Conservation (phyloP, 176 grass and related monocot genomes). For the Oryza officinalis region DNA sequence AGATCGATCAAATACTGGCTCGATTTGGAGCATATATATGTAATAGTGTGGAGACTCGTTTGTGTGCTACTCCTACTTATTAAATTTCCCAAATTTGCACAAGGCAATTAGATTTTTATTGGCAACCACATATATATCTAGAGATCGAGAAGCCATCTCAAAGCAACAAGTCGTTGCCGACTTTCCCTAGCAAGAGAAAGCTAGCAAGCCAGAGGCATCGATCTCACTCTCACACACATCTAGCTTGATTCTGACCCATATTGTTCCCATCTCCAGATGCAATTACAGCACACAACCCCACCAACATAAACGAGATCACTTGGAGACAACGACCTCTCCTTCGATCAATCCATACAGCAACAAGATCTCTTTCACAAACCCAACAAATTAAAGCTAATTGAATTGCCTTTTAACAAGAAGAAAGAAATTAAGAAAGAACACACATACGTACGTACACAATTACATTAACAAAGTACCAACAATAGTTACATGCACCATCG, state of each 20-base stretch:
- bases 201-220: constrained; percentile 3
- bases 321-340: constrained; percentile 22
- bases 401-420: background rate
- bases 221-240: background rate
- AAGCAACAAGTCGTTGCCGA: constrained; percentile 41
- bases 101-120: no score
- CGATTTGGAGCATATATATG: no score
- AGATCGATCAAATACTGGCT: no score
- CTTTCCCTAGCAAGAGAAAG: constrained; percentile 33
- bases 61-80: no score
- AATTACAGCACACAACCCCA: background rate
- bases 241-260: background rate
- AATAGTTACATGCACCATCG: background rate
- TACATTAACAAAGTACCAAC: background rate
- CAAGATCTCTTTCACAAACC: background rate
- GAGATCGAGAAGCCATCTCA: background rate
- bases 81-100: no score
- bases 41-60: background rate
- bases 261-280: background rate
- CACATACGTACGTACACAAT: background rate
- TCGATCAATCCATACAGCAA: background rate
- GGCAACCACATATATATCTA: background rate
- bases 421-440: no score
- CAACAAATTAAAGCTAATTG: background rate
- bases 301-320: constrained; percentile 34